Percentiles rank a stretch among this genome's conserved stretches.
Evolutionary conservation across 108 stramenopile species (phyloP).

Genomic region (Chaetoceros muelleri): DNA sequence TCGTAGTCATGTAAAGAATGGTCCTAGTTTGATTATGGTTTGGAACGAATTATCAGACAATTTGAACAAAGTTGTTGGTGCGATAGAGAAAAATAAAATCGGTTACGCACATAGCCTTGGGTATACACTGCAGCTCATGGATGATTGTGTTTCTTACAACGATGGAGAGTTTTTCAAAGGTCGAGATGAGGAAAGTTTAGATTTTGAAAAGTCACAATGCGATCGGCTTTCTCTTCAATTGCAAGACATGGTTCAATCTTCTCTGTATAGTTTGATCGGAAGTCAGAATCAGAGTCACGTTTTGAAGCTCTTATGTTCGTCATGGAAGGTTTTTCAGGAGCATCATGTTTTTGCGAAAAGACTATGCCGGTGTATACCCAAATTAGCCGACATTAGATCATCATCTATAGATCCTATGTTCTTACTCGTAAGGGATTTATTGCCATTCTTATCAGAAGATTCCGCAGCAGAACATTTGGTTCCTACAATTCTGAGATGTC

Average conservation of each 20-base stretch:
- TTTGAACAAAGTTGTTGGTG: not conserved
- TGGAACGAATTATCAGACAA: not conserved
- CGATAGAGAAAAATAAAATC: not conserved
- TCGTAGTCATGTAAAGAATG: constrained; percentile 23
- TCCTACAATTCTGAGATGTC: constrained; percentile 20
- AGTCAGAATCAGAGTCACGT: constrained; percentile 19
- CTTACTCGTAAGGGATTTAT: constrained; percentile 34
- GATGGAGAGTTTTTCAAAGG: constrained; percentile 23
- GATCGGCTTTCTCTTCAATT: constrained; percentile 22
- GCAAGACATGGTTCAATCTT: constrained; percentile 15
- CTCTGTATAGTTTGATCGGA: constrained; percentile 12
- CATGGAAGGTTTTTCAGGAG: constrained; percentile 27
- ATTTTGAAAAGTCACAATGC: too few species aligned
- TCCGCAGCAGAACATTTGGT: constrained; percentile 17
- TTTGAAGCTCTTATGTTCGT: constrained; percentile 22
- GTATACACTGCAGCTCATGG: constrained; percentile 24
- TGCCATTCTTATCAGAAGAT: constrained; percentile 30
- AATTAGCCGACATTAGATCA: not conserved
- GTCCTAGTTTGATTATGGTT: constrained; percentile 14
- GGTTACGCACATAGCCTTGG: not conserved
- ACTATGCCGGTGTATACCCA: constrained; percentile 23
- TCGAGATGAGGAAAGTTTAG: too few species aligned
- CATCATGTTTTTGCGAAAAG: constrained; percentile 24
- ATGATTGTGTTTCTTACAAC: constrained; percentile 22
- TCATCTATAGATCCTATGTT: constrained; percentile 21